Conservation (phyloP, 768 basidiomycete genomes). For the Mycena olivaceomarginata region DNA sequence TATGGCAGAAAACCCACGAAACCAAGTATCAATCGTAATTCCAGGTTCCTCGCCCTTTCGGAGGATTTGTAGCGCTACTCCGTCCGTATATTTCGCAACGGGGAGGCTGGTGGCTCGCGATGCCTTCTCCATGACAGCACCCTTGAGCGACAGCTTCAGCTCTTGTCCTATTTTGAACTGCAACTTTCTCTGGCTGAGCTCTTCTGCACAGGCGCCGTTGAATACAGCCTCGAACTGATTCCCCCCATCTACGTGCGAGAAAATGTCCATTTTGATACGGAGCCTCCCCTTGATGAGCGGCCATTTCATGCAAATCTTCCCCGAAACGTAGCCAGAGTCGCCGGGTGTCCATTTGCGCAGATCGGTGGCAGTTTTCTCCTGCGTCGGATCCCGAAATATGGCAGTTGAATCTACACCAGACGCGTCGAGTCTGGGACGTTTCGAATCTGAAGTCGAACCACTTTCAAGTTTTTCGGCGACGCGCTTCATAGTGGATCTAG, state of each 20-base stretch:
- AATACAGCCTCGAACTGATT: constrained; percentile 64
- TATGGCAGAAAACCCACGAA: constrained; percentile 52
- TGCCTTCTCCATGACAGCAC: constrained; percentile 56
- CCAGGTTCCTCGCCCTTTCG: constrained; percentile 50
- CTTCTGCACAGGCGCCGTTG: constrained; percentile 52
- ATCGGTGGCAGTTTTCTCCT: constrained; percentile 54
- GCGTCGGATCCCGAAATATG: constrained; percentile 49
- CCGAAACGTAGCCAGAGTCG: constrained; percentile 62
- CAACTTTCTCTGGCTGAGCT: constrained; percentile 55
- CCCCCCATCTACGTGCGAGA: constrained; percentile 31
- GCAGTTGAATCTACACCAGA: not conserved
- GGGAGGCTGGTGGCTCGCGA: constrained; percentile 53
- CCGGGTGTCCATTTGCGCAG: constrained; percentile 54
- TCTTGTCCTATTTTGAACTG: constrained; percentile 63
- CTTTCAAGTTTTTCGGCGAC: constrained; percentile 21
- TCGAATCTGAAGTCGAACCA: constrained; percentile 6
- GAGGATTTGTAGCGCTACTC: constrained; percentile 63
- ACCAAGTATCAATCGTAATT: constrained; percentile 63
- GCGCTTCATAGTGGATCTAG: constrained; percentile 42
- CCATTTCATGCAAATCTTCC: constrained; percentile 69
- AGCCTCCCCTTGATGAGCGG: constrained; percentile 51
- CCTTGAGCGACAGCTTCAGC: constrained; percentile 69
- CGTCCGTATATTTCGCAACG: constrained; percentile 62
- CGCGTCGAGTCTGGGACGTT: constrained; percentile 41
- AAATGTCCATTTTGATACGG: constrained; percentile 55